Percentiles rank a stretch among this genome's conserved stretches.
Conservation (phyloP, 1,284 basidiomycete genomes). For the Coniophora puteana region DNA sequence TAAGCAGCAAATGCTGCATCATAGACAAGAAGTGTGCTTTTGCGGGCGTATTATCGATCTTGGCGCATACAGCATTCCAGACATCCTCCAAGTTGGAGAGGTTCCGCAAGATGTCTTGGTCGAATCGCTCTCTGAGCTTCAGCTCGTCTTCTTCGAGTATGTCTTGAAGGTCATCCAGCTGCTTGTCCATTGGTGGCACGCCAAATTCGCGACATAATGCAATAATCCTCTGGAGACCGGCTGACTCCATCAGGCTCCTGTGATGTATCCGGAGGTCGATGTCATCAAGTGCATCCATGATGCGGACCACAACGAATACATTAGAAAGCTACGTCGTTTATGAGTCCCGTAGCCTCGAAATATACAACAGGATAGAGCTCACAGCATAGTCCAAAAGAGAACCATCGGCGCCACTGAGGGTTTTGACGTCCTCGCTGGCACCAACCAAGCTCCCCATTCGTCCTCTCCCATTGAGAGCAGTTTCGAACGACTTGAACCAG, state of each 20-base stretch:
- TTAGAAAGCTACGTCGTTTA: conserved; percentile 53
- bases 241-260: conserved; percentile 85
- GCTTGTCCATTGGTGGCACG: conserved; percentile 61
- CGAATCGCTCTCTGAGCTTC: conserved; percentile 73
- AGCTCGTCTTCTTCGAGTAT: conserved; percentile 78
- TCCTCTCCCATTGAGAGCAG: conserved; percentile 79
- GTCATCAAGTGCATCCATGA: conserved; percentile 66
- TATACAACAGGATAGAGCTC: conserved; percentile 29
- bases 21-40: conserved; percentile 88
- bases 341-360: conserved; percentile 11
- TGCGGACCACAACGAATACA: conserved; percentile 64
- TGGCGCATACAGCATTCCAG: conserved; percentile 76
- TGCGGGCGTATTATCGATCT: conserved; percentile 75
- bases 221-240: conserved; percentile 77
- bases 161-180: conserved; percentile 66
- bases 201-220: conserved; percentile 69
- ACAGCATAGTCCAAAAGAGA: conserved; percentile 84
- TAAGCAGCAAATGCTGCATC: conserved; percentile 90
- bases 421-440: conserved; percentile 85
- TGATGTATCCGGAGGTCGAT: conserved; percentile 83
- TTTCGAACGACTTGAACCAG: conserved; percentile 88
- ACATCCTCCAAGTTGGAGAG: conserved; percentile 85
- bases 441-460: conserved; percentile 96
- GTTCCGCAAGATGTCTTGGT: conserved; percentile 74
- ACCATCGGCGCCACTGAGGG: conserved; percentile 58